Evolutionary conservation across 352 stramenopile species (phyloP), one percentile per base, ranked within the genome.

Genomic region (Pythium sukuiense): DNA sequence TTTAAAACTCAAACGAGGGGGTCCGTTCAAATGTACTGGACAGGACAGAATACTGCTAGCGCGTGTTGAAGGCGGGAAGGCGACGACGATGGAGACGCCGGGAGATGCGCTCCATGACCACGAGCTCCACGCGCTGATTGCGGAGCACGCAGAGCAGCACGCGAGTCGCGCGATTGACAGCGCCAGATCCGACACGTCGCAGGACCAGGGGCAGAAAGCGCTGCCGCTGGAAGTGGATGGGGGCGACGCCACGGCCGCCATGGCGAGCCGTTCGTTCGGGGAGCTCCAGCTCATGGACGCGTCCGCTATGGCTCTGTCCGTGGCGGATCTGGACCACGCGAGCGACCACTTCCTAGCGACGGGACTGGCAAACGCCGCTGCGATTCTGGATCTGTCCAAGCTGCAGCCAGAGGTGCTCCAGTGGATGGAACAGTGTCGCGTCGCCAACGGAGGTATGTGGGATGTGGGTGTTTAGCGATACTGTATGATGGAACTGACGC

Each of bases 321-420:
- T 66, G 0, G 27, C 60, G 32, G 60, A 65, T 56, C 41, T 55
- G 20, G 55, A 67, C 30, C 67, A 73, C 56, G 46, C 46, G 18
- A 55, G 59, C 39, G 59, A 72, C 39, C 60, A 61, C 1, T 69
- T 69, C n/a, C 48, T 73, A 1, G 43, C 67, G n/a, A 56, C 46
- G 13, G 58, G 30, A 30, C n/a, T 61, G 4, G 13, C 49, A 2
- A 46, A 33, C 20, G 24, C 24, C 18, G 43, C 11, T 24, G 26
- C n/a, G 45, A 59, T 63, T 37, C 45, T 30, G 0, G 55, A 67
- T 29, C 70, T 90, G 18, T 73, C 79, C 24, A 74, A 79, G 20
- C 80, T 77, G 49, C 67, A 79, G 20, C 73, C 75, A 3, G 82
- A 89, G 67, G 70, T 90, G 11, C 52, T 83, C 20, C 69, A 80